phyloP scores from a whole-genome alignment of 768 basidiomycete species.

The Russula earlei region DNA sequence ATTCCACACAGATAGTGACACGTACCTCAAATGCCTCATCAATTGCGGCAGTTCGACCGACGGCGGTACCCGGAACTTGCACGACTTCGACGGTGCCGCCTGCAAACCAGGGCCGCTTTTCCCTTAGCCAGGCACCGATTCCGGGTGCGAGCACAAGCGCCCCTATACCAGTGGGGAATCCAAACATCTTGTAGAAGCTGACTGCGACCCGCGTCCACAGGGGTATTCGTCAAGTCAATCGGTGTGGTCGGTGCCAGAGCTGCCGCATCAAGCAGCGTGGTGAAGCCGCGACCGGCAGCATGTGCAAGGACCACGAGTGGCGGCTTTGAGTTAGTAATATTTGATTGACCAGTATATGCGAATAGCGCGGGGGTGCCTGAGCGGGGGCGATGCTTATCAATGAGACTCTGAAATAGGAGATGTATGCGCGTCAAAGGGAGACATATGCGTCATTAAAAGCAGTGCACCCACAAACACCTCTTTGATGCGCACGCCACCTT shows the following conservation, averaged over 20 bases:
- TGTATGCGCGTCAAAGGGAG: background rate
- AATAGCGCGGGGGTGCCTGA: constrained; percentile 50
- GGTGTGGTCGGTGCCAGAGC: constrained; percentile 66
- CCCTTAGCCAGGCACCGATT: constrained; percentile 59
- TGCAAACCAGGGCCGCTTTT: constrained; percentile 67
- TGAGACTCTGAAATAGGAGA: constrained; percentile 37
- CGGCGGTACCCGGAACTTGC: constrained; percentile 65
- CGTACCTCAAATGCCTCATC: constrained; percentile 75
- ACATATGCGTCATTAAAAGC: background rate
- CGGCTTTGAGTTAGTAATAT: constrained; percentile 69
- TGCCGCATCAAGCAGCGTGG: constrained; percentile 73
- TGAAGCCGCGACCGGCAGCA: constrained; percentile 61
- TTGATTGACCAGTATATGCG: constrained; percentile 72
- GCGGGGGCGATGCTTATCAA: constrained; percentile 43
- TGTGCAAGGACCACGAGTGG: constrained; percentile 53
- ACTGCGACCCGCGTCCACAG: constrained; percentile 77
- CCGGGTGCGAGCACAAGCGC: constrained; percentile 41
- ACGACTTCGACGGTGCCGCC: constrained; percentile 78
- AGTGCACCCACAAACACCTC: constrained; percentile 45
- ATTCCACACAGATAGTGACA: background rate
- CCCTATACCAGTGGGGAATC: constrained; percentile 78
- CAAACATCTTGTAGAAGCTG: constrained; percentile 88
- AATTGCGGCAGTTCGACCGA: constrained; percentile 47
- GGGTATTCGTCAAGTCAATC: constrained; percentile 53
- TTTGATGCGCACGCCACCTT: constrained; percentile 53